phyloP scores from a whole-genome alignment of 345 rosid genomes.

The Gossypium arboreum region DNA sequence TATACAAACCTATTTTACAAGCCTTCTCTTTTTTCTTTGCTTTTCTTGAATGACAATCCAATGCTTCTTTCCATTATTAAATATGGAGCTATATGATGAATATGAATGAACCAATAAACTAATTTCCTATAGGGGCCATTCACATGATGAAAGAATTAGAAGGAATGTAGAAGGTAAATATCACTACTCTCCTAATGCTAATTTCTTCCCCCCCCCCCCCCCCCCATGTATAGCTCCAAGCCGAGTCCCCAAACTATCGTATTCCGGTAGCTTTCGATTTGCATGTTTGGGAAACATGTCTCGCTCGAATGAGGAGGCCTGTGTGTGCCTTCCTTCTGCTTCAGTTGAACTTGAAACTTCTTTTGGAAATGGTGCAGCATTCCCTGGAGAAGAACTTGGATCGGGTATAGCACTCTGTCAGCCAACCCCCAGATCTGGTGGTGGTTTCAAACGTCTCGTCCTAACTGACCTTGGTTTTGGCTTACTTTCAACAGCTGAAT shows the following conservation, averaged over 20 bases:
- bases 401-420: slow-evolving; percentile 23
- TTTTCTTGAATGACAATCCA: not conserved
- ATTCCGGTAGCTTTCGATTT: slow-evolving; percentile 59
- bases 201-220: slow-evolving; percentile 18
- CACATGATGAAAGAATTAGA: not conserved
- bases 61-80: not conserved
- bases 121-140: not conserved
- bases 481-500: slow-evolving; percentile 26
- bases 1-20: not conserved
- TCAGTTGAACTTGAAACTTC: slow-evolving; percentile 8
- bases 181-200: not conserved
- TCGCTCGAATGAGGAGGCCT: slow-evolving; percentile 31
- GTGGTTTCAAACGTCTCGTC: slow-evolving; percentile 35
- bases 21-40: no score
- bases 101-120: slow-evolving; percentile 5
- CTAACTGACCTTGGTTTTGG: slow-evolving; percentile 70
- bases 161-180: not conserved
- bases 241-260: slow-evolving; percentile 47
- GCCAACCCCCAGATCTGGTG: slow-evolving; percentile 21
- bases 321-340: slow-evolving; percentile 18
- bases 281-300: slow-evolving; percentile 29
- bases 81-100: not conserved
- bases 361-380: slow-evolving; percentile 12
- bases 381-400: slow-evolving; percentile 21
- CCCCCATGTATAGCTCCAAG: slow-evolving; percentile 36